phyloP scores from a whole-genome alignment of 495 filamentous ascomycete species.

The Bryoglossum gracile region DNA sequence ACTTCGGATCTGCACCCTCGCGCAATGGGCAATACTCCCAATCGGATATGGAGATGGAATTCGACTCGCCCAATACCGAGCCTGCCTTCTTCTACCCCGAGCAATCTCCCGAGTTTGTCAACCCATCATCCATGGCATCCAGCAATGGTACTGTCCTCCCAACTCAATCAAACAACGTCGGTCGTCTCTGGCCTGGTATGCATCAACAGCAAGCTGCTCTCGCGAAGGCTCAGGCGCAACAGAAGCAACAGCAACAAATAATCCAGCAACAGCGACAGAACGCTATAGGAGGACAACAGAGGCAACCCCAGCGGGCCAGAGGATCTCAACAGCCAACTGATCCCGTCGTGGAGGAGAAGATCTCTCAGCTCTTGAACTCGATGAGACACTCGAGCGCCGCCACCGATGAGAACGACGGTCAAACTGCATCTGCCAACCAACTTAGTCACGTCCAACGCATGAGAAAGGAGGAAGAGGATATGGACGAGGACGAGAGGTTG shows the following conservation, averaged over 20 bases:
- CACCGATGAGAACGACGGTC: conserved; percentile 41
- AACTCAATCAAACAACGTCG: conserved; percentile 48
- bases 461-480: conserved; percentile 88
- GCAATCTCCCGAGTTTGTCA: conserved; percentile 45
- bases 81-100: conserved; percentile 40
- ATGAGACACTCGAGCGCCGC: conserved; percentile 63
- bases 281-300: conserved; percentile 27
- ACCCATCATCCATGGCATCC: conserved; percentile 62
- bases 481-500: conserved; percentile 95
- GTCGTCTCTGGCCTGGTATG: conserved; percentile 80
- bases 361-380: conserved; percentile 73
- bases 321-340: conserved; percentile 47
- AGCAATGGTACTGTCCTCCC: conserved; percentile 30
- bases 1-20: conserved; percentile 50
- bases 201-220: conserved; percentile 82
- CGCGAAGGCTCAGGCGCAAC: conserved; percentile 61
- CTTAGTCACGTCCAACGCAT: conserved; percentile 49
- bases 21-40: conserved; percentile 33
- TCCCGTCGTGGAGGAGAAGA: conserved; percentile 73
- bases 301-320: conserved; percentile 37
- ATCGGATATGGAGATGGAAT: conserved; percentile 59
- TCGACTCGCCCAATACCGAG: conserved; percentile 45
- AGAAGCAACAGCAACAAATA: conserved; percentile 59
- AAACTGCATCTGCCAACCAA: conserved; percentile 38
- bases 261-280: conserved; percentile 53